Evolutionary conservation across 176 grass and related monocot genomes (phyloP), one percentile per base, ranked within the genome.

Genomic region (Thalia dealbata): DNA sequence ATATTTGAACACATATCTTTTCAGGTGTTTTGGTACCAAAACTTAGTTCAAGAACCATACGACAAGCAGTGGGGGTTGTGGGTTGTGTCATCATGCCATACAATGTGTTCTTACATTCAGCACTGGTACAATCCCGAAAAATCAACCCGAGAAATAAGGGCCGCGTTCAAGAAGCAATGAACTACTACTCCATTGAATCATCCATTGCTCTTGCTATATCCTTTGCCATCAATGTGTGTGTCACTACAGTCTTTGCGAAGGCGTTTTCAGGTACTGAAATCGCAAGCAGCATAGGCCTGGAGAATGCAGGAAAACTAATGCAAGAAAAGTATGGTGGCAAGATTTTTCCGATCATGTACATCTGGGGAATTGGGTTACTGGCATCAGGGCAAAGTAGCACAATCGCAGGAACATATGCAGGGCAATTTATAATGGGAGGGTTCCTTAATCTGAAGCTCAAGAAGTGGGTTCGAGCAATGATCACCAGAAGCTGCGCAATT

Each of bases 321-420:
- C 89, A 96, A 76, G 86, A 92, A 55, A 96, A 96, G 77, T 96
- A 92, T 25, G 92, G 92, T 44, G 52, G 51, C 63, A 76, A 58
- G 8, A 41, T 92, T 13, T 96, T 96, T 79, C 92, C 92, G 27
- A 82, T 96, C 50, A 82, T 96, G 27, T 96, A 96, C 76, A 96
- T 96, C 16, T 96, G 92, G 92, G 92, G 81, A 69, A 86, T 91
- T 75, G 92, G 92, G 42, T 67, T 96, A 65, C 78, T 96, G 77
- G 92, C 92, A 56, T 96, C 92, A 67, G 92, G 92, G 58, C 92
- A 96, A 81, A 96, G 92, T 42, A 96, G 92, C 79, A 96, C 92
- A 8, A 87, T 96, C 42, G 91, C 92, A 52, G 92, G 92, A 26
- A 96, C 92, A 30, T 96, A 96, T 1, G 92, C 92, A 25, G 92